A percentile compares a stretch with the other conserved stretches of the same genome.
Conservation (phyloP, 2,329 filamentous ascomycete genomes). For the Trichoderma sp. region DNA sequence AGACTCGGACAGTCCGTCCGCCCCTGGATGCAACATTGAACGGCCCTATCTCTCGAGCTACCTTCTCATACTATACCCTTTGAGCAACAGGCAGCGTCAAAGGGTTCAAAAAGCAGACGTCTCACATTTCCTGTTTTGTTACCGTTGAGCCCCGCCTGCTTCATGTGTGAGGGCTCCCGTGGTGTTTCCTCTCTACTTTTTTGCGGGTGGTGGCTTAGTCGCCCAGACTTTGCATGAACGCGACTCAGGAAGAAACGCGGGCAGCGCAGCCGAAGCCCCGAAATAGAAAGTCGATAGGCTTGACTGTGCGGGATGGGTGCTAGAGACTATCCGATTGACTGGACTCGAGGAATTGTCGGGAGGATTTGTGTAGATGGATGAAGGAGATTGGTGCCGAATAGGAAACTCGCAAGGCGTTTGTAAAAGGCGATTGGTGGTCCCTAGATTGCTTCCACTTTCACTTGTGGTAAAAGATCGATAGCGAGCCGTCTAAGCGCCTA, state of each 20-base stretch:
- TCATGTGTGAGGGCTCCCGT: conserved; percentile 2
- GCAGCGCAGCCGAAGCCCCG: conserved; percentile 3
- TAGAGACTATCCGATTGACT: conserved; percentile 2
- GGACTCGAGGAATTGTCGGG: not conserved
- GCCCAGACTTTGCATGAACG: not conserved
- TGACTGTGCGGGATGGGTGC: not conserved
- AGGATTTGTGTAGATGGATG: not conserved
- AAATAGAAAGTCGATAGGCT: not conserved
- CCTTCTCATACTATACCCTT: too few relatives aligned
- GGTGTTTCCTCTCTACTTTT: not conserved
- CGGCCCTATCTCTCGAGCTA: not conserved
- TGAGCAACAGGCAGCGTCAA: not conserved
- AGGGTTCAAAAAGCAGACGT: not conserved
- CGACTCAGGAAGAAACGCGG: not conserved
- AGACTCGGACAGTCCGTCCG: conserved; percentile 10
- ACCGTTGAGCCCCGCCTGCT: not conserved
- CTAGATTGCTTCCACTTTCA: not conserved
- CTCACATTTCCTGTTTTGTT: conserved; percentile 1
- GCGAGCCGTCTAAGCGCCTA: not conserved
- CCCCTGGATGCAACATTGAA: conserved; percentile 11
- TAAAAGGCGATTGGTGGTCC: conserved; percentile 23
- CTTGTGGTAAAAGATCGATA: too few relatives aligned
- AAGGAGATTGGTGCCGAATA: conserved; percentile 2
- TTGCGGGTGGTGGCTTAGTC: not conserved
- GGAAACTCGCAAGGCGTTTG: not conserved